Evolutionary conservation across 75 land plant genomes (phyloP), one percentile per base, ranked within the genome.

Genomic region (Selaginella moellendorffii): DNA sequence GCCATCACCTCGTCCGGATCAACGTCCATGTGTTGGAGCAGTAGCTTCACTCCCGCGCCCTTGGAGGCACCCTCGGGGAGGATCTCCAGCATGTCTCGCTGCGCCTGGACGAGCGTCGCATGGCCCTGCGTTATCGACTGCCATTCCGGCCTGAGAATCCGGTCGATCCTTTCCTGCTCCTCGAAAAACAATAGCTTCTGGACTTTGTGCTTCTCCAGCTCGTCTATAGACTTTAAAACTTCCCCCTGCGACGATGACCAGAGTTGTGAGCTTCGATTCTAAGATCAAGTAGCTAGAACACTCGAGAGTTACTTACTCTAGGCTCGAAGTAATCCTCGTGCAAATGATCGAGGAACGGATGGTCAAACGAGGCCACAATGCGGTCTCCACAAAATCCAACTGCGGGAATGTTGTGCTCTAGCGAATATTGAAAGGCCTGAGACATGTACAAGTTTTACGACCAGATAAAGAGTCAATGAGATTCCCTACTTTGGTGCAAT

Each of bases 281-380:
- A n/a, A n/a, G n/a, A n/a, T n/a, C n/a, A n/a, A n/a, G n/a, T n/a
- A n/a, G n/a, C n/a, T n/a, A n/a, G n/a, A n/a, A n/a, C n/a, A n/a
- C n/a, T n/a, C n/a, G n/a, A 36, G 46, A 14, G 14, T 14, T 5
- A 14, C 53, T 19, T 63, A 92, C 95, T 92, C 83, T 88, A 36
- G 95, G 95, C 58, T 92, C 98, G 60, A 74, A 83, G 72, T 85
- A 92, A 36, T 77, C 63, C 2, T 83, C 75, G 62, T 92, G 98
- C 54, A 92, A 80, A 30, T 79, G 62, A 29, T 92, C 95, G 69
- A 82, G 78, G 14, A 82, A 72, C 14, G 83, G 82, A 36, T 92
- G 90, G 18, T 82, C 77, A 77, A 88, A 92, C 19, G 87, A 58
- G 24, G 95, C 81, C n/a, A 92, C 78, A 68, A 72, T 81, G 8